Evolutionary conservation across 192 early-diverging fungal genomes (phyloP).

Genomic region (Fimicolochytrium jonesii): DNA sequence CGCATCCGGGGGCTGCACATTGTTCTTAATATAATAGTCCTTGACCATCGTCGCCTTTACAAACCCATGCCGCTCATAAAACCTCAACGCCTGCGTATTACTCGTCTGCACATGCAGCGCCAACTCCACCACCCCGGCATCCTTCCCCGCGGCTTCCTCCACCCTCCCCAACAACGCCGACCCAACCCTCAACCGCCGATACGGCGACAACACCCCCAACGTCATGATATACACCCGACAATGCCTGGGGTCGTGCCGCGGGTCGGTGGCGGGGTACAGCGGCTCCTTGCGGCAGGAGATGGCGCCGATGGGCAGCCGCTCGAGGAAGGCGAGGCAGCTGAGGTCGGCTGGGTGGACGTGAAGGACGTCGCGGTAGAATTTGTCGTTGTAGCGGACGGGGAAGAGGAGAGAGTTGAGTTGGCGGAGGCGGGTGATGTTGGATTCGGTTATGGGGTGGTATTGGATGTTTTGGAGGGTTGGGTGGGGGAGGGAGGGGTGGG

Average conservation of each 20-base stretch:
- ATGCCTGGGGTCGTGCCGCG: not conserved
- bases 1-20: slow-evolving; percentile 78
- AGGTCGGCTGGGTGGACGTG: slow-evolving; percentile 23
- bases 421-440: slow-evolving; percentile 67
- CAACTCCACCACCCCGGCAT: slow-evolving; percentile 51
- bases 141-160: slow-evolving; percentile 41
- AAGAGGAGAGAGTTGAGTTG: slow-evolving; percentile 75
- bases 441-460: slow-evolving; percentile 10
- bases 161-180: slow-evolving; percentile 60
- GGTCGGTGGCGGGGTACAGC: slow-evolving; percentile 30
- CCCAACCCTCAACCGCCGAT: slow-evolving; percentile 62
- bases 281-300: slow-evolving; percentile 77
- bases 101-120: slow-evolving; percentile 82
- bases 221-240: slow-evolving; percentile 84
- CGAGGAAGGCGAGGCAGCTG: slow-evolving; percentile 51
- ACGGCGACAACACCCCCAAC: slow-evolving; percentile 82
- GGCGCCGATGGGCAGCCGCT: slow-evolving; percentile 70
- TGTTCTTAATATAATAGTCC: slow-evolving; percentile 68
- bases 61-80: slow-evolving; percentile 83
- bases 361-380: slow-evolving; percentile 71
- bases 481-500: no score
- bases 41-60: slow-evolving; percentile 47
- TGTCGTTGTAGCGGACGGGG: slow-evolving; percentile 76
- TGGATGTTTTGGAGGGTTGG: no score
- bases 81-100: slow-evolving; percentile 74